These are phyloP conservation scores for Cryptococcus sp. DNA, from an alignment of 1,284 basidiomycete species.

Conservation along the genomic window DNA sequence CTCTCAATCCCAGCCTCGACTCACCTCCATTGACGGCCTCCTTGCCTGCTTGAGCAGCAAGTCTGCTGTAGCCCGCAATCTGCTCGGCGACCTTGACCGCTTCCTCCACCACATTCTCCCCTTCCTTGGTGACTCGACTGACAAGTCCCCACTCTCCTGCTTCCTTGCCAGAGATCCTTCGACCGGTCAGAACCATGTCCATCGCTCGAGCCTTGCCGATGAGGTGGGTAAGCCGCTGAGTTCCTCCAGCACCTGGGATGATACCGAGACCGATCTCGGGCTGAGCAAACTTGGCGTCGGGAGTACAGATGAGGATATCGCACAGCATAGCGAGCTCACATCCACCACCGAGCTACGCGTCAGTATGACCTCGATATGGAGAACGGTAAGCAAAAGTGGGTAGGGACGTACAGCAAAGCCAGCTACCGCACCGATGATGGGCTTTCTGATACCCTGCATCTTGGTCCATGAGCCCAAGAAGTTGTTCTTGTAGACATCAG, in stretches of 20 bases:
- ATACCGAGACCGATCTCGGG: constrained; percentile 97
- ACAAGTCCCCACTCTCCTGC: constrained; percentile 83
- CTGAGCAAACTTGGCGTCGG: constrained; percentile 89
- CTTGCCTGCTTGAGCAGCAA: constrained; percentile 87
- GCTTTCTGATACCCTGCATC: constrained; percentile 74
- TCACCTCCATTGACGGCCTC: constrained; percentile 87
- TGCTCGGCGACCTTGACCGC: constrained; percentile 74
- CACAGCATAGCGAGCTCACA: constrained; percentile 92
- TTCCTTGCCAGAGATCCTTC: constrained; percentile 71
- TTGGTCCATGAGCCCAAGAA: constrained; percentile 86
- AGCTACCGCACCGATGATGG: constrained; percentile 91
- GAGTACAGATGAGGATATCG: constrained; percentile 93
- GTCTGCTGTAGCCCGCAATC: constrained; percentile 77
- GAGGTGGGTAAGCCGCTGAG: constrained; percentile 65
- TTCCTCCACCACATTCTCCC: constrained; percentile 78
- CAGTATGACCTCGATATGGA: constrained; percentile 27
- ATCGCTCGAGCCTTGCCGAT: constrained; percentile 93
- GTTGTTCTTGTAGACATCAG: constrained; percentile 80
- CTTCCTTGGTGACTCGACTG: constrained; percentile 70
- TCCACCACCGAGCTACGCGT: constrained; percentile 84
- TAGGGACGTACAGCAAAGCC: constrained; percentile 76
- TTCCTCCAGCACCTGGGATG: constrained; percentile 63
- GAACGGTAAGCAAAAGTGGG: background rate
- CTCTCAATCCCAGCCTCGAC: constrained; percentile 28
- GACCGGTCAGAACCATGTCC: constrained; percentile 90